Conservation (phyloP, 2,329 filamentous ascomycete genomes). For the Sarocladiaceae sp. region DNA sequence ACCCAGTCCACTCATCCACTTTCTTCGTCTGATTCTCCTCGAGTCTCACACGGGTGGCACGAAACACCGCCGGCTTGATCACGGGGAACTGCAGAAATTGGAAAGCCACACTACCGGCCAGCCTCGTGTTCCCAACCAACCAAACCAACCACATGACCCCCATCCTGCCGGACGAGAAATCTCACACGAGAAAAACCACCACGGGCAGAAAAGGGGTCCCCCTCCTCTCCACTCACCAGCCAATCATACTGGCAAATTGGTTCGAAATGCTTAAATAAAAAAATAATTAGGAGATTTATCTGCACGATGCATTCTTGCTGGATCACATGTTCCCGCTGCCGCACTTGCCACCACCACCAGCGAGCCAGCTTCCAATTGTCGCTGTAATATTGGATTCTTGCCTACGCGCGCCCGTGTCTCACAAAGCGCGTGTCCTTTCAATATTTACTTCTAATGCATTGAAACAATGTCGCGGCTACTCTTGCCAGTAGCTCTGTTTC, state of each 20-base stretch:
- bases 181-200: neutral
- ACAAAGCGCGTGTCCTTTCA: no score
- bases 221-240: neutral
- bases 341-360: neutral
- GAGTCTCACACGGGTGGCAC: no score
- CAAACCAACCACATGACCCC: neutral
- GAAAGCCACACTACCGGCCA: neutral
- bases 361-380: no score
- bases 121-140: no score
- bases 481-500: no score
- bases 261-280: neutral
- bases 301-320: neutral
- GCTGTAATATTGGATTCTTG: neutral
- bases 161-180: neutral
- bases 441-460: no score
- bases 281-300: neutral
- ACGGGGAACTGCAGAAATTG: neutral
- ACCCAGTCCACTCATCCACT: no score
- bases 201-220: neutral
- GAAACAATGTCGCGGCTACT: no score
- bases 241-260: constrained; percentile 3
- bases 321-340: neutral
- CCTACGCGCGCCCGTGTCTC: neutral
- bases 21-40: no score
- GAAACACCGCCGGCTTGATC: neutral